Conservation (phyloP, 2,329 filamentous ascomycete genomes). For the Cadophora luteo-olivacea region DNA sequence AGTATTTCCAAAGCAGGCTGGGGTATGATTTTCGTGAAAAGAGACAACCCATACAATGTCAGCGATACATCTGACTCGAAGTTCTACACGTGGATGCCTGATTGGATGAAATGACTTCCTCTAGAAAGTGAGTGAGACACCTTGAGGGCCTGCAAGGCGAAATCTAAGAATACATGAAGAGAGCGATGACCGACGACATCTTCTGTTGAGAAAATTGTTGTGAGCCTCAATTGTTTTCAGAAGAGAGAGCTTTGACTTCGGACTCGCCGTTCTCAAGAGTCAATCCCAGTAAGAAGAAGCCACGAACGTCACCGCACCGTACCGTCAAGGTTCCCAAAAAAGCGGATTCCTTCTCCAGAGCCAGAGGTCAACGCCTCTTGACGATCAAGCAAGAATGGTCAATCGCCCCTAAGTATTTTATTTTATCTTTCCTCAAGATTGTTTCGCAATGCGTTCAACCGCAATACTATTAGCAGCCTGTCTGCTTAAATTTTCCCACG, state of each 20-base stretch:
- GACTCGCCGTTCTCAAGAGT: not conserved
- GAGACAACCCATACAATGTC: not conserved
- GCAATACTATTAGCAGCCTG: constrained; percentile 35
- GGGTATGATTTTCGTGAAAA: not conserved
- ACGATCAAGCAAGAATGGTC: constrained; percentile 6
- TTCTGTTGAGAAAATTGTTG: not conserved
- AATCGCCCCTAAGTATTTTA: constrained; percentile 22
- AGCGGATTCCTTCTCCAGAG: not conserved
- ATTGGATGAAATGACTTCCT: constrained; percentile 23
- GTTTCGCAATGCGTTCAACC: constrained; percentile 34
- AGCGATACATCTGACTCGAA: constrained; percentile 14
- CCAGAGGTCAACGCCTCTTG: not conserved
- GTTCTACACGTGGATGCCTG: constrained; percentile 15
- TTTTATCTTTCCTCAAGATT: constrained; percentile 27
- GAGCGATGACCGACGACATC: not conserved
- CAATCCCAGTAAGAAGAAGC: constrained; percentile 9
- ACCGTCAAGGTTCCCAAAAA: not conserved
- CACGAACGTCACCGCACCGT: constrained; percentile 18
- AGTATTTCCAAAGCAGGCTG: constrained; percentile 3
- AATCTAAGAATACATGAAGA: constrained; percentile 5
- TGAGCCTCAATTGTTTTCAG: not conserved
- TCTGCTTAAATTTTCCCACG: constrained; percentile 36
- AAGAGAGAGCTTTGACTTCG: constrained; percentile 2
- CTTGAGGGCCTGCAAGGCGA: constrained; percentile 20
- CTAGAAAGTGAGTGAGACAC: constrained; percentile 10